These are phyloP conservation scores for Clarireedia monteithiana DNA, from an alignment of 2,329 filamentous ascomycete species.

Conservation along the genomic window DNA sequence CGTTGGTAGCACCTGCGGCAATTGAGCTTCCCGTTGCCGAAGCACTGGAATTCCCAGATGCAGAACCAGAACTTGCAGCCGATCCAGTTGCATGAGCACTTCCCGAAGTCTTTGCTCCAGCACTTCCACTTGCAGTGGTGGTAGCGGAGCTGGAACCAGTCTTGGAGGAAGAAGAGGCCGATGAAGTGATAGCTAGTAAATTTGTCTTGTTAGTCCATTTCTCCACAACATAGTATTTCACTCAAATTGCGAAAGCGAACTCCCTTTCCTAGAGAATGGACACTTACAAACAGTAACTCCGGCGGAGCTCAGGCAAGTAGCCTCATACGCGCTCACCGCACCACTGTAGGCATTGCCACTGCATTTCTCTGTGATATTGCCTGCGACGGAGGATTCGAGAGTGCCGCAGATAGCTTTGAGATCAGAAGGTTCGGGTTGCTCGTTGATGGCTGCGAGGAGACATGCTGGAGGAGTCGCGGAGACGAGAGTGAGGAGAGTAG, in stretches of 20 bases:
- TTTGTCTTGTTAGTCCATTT: neutral
- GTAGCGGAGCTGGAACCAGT: neutral
- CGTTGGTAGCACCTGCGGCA: neutral
- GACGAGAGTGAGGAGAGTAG: constrained; percentile 15
- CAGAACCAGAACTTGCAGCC: neutral
- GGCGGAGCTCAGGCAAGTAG: constrained; percentile 7
- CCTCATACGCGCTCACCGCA: constrained; percentile 8
- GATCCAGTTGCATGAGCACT: neutral
- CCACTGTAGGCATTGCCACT: neutral
- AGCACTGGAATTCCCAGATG: neutral
- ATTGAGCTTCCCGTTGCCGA: neutral
- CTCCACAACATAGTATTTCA: neutral
- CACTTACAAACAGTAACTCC: constrained; percentile 4
- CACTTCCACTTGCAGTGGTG: neutral
- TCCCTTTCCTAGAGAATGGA: neutral
- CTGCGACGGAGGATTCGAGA: constrained; percentile 2
- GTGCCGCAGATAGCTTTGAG: constrained; percentile 10
- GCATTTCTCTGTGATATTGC: constrained; percentile 13
- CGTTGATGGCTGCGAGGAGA: constrained; percentile 19
- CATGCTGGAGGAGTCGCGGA: constrained; percentile 22
- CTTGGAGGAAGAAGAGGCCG: neutral
- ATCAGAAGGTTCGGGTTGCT: constrained; percentile 10
- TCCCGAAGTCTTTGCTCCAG: neutral
- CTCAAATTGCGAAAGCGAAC: neutral
- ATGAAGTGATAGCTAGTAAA: neutral